Evolutionary conservation across 2,329 filamentous ascomycete species (phyloP), one percentile per base, ranked within the genome.

Genomic region (Apiospora pterosperma): DNA sequence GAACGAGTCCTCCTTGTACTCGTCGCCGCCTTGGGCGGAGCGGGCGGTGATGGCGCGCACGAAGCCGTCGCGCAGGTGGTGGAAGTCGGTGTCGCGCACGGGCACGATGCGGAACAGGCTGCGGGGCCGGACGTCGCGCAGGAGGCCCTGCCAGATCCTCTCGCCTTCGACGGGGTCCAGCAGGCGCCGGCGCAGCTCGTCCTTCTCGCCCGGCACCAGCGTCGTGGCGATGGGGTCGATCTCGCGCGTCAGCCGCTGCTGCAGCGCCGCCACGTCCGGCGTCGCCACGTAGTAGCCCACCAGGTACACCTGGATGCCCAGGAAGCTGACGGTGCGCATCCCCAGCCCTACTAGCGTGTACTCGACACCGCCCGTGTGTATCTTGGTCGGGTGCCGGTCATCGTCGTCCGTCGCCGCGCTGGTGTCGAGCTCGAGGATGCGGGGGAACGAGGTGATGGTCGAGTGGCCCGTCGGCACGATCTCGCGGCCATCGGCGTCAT

Each of bases 41-140:
- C 91, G 88, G 10, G 87, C 90, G 63, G 92, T 91, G 68, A 99
- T 90, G 25, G 92, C 91, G 6, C 93, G 87, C 65, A 97, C 92
- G 81, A 94, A 96, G 1, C 92, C 96, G 74, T 99, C 96, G 44
- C 95, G 88, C 67, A 99, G 78, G 76, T 99, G 96, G 69, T 90
- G 88, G 78, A 97, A 98, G 77, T 98, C 94, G 21, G 96, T 99
- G 77, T 96, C 93, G 41, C 93, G 85, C n/a, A 93, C 93, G 0
- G 96, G 96, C 3, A 95, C 89, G 68, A 99, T 90, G 58, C 95
- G 87, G 79, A 97, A 89, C 0, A 90, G 86, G 31, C 89, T 95
- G 63, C 93, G 83, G n/a, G 95, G 87, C 0, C 88, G 85, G 3
- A 87, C 83, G 0, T 89, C 81, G 65, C 82, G 81, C 31, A 98